Base-by-base conservation (phyloP, 257 asterid species). In the Rhazya stricta region DNA sequence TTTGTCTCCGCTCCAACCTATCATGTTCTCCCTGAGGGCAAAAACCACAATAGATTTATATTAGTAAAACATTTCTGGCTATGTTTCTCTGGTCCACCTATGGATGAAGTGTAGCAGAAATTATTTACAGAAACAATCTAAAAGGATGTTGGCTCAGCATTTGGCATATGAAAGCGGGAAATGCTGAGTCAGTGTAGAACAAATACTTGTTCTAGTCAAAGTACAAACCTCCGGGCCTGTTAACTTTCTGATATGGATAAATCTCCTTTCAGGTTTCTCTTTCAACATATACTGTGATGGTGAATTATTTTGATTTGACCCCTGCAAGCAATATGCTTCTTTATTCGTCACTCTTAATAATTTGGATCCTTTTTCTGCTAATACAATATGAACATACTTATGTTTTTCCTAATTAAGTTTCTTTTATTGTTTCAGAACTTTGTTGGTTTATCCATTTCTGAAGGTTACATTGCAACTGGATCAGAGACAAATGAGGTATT, bases 401-500 rank as follows among this genome's bases (percentile, higher is more conserved):
- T 57, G 5, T 15, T 66, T 21, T 0, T 15, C 67, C 42, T 84
- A 78, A 88, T 45, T 69, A 51, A 29, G 4, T 19, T 15, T 50
- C 30, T 18, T 79, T 36, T 71, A 53, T 75, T 73, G 42, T 87
- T 88, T 70, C 96, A 94, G 99, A 92, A 94, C 84, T 94, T 94
- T 71, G 99, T 94, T 71, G 99, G 97, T 81, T 83, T 94, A 83
- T 89, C 99, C n/a, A 92, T 90, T 41, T 85, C 96, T 21, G 97
- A 94, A 16, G 99, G 97, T 43, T 94, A 90, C 85, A 89, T 94
- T 69, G 99, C 97, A 60, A 94, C 99, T 3, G 99, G 99, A 60
- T 94, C 97, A 42, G 99, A 94, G 80, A 90, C 97, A 63, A 90
- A 94, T 67, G 99, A 94, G 97, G 99, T 94, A 87, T 58, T 56